Evolutionary conservation across 2,329 filamentous ascomycete species (phyloP).

Genomic region (Aspergillus felis): DNA sequence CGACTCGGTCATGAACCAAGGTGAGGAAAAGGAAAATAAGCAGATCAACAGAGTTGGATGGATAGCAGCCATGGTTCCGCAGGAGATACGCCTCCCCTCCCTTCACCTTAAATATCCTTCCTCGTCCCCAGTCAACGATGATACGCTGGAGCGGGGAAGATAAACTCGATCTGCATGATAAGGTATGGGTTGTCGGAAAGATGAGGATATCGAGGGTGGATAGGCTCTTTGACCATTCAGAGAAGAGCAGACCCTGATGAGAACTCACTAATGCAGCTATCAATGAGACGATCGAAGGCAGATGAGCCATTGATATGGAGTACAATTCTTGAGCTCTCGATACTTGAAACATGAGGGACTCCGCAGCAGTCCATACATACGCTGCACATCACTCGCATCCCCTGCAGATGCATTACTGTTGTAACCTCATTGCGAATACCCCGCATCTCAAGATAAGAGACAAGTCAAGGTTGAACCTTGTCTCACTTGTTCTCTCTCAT

Average conservation of each 20-base stretch:
- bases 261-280: neutral
- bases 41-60: neutral
- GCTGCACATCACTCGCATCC: neutral
- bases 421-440: neutral
- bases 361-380: neutral
- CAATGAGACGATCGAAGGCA: neutral
- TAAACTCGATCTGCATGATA: neutral
- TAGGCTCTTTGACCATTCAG: neutral
- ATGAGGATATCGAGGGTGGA: neutral
- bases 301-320: neutral
- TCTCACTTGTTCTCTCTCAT: slow-evolving; percentile 10
- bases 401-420: neutral
- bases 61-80: neutral
- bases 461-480: neutral
- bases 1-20: neutral
- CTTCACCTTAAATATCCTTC: neutral
- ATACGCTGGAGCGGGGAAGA: neutral
- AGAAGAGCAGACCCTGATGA: neutral
- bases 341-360: neutral
- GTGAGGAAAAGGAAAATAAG: neutral
- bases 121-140: neutral
- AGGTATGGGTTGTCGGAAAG: neutral
- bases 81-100: neutral
- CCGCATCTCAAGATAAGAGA: neutral
- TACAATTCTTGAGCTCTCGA: neutral